Evolutionary conservation across 2,329 filamentous ascomycete genomes (phyloP).

Genomic region (Pseudonectria buxi): DNA sequence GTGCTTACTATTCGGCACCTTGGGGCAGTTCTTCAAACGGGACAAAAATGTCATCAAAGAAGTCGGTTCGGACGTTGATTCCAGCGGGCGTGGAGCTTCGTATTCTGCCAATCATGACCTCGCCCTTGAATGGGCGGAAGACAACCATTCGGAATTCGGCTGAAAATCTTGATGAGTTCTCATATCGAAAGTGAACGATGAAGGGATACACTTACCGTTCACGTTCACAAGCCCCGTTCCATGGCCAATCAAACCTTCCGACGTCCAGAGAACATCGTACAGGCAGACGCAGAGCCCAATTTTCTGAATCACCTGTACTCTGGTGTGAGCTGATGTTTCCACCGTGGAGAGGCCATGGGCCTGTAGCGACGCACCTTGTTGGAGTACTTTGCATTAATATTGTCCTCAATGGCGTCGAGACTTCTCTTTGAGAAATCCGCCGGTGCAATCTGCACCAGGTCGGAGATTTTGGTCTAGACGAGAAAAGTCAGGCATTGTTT

Average conservation of each 20-base stretch:
- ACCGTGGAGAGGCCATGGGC: neutral
- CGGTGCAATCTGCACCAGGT: slow-evolving; percentile 88
- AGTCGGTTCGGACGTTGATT: slow-evolving; percentile 76
- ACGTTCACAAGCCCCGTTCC: slow-evolving; percentile 90
- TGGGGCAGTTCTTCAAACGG: slow-evolving; percentile 67
- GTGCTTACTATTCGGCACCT: slow-evolving; percentile 64
- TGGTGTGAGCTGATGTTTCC: slow-evolving; percentile 1
- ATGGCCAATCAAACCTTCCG: slow-evolving; percentile 89
- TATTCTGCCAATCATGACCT: slow-evolving; percentile 83
- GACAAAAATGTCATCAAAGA: slow-evolving; percentile 89
- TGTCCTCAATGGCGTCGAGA: slow-evolving; percentile 82
- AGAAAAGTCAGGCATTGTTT: slow-evolving; percentile 9
- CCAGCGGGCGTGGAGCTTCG: slow-evolving; percentile 64
- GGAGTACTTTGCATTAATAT: slow-evolving; percentile 93
- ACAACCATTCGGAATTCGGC: slow-evolving; percentile 91
- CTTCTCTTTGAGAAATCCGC: slow-evolving; percentile 82
- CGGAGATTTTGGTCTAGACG: slow-evolving; percentile 77
- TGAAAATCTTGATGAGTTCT: slow-evolving; percentile 28
- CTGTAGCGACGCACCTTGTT: slow-evolving; percentile 59
- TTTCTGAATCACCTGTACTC: slow-evolving; percentile 70
- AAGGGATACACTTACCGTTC: slow-evolving; percentile 56
- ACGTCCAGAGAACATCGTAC: slow-evolving; percentile 83
- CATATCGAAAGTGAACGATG: neutral
- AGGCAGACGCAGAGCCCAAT: slow-evolving; percentile 90
- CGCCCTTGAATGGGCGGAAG: slow-evolving; percentile 92